phyloP scores from a whole-genome alignment of 192 early-diverging fungal genomes.

The Spizellomyces punctatus region DNA sequence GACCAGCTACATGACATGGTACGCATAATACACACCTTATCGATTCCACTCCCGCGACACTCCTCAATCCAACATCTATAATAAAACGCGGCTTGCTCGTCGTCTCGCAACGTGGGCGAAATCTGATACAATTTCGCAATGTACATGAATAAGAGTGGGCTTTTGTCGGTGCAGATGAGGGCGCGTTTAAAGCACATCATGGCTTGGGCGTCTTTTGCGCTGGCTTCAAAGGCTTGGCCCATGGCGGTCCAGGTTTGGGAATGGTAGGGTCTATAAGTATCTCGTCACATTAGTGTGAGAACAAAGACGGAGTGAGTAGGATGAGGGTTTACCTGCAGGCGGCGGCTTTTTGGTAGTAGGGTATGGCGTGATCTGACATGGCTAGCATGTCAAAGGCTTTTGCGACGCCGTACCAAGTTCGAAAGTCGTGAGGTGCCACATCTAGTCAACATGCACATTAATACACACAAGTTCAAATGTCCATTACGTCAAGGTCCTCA shows the following conservation, averaged over 20 bases:
- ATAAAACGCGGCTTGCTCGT: conserved; percentile 30
- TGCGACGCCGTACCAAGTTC: conserved; percentile 92
- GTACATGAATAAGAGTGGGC: conserved; percentile 47
- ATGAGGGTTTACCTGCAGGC: conserved; percentile 49
- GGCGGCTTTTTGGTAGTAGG: conserved; percentile 78
- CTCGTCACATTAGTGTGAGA: not conserved
- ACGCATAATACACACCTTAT: not conserved
- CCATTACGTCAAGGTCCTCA: too few species aligned
- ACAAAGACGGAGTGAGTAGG: too few species aligned
- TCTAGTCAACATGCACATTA: conserved; percentile 43
- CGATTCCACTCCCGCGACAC: not conserved
- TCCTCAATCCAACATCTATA: conserved; percentile 33
- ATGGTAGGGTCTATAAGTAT: conserved; percentile 66
- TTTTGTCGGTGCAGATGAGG: conserved; percentile 65
- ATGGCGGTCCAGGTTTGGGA: conserved; percentile 86
- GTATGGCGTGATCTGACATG: conserved; percentile 79
- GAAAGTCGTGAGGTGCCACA: conserved; percentile 76
- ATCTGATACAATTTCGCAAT: conserved; percentile 16
- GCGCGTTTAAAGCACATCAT: conserved; percentile 78
- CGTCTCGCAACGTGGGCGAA: not conserved
- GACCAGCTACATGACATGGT: not conserved
- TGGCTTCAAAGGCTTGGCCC: conserved; percentile 70
- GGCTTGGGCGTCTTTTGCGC: conserved; percentile 57
- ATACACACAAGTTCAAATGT: conserved; percentile 1
- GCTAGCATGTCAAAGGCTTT: conserved; percentile 86